Conservation (phyloP, 306 rosid genomes). For the Malus sieversii region DNA sequence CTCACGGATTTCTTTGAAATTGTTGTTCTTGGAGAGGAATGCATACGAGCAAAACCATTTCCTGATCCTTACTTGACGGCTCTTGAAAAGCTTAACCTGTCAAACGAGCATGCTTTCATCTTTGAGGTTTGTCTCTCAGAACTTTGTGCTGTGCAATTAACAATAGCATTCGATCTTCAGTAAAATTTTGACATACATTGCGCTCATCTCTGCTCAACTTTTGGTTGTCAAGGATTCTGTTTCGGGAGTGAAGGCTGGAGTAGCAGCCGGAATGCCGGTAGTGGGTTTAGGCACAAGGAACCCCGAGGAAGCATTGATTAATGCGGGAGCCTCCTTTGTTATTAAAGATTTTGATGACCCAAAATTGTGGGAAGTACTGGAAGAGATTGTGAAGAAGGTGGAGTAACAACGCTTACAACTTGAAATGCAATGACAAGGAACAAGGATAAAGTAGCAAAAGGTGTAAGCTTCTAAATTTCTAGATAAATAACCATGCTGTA, state of each 20-base stretch:
- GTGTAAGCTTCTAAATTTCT: not conserved
- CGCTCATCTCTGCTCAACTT: not conserved
- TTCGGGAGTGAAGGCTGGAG: slow-evolving; percentile 39
- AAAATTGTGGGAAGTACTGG: slow-evolving; percentile 22
- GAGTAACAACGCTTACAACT: not conserved
- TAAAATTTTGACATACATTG: not conserved
- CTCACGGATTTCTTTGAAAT: slow-evolving; percentile 30
- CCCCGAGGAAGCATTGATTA: slow-evolving; percentile 16
- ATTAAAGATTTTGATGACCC: slow-evolving; percentile 28
- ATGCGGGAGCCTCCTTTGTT: slow-evolving; percentile 31
- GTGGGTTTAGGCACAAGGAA: slow-evolving; percentile 34
- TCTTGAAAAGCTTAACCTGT: slow-evolving; percentile 28
- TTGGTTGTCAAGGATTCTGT: slow-evolving; percentile 22
- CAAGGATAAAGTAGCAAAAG: not conserved
- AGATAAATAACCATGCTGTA: too few relatives aligned
- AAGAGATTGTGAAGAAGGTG: slow-evolving; percentile 3
- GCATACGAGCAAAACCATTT: slow-evolving; percentile 32
- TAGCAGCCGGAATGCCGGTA: slow-evolving; percentile 41
- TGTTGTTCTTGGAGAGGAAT: slow-evolving; percentile 33
- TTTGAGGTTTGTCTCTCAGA: slow-evolving; percentile 23
- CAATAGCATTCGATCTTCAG: not conserved
- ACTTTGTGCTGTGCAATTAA: not conserved
- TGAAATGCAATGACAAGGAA: not conserved
- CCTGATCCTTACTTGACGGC: slow-evolving; percentile 45
- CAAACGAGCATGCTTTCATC: slow-evolving; percentile 23